Conservation (phyloP, 306 rosid genomes). For the Dryas drummondii region DNA sequence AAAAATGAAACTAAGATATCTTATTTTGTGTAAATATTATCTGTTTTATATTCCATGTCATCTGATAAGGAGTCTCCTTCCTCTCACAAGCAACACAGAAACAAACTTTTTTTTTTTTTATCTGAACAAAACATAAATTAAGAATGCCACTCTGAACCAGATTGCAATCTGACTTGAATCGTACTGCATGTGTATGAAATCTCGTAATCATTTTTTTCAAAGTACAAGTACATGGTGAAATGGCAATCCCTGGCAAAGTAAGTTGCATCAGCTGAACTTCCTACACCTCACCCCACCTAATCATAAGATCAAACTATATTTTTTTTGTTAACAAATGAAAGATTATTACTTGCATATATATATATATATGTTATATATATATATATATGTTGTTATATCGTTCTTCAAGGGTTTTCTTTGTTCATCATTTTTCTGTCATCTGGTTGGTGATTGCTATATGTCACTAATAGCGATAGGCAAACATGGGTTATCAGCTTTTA, state of each 20-base stretch:
- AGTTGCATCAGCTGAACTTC: not conserved
- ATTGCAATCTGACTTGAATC: not conserved
- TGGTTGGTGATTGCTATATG: no score
- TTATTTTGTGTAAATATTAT: not conserved
- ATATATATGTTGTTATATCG: no score
- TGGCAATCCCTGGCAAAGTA: not conserved
- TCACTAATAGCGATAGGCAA: not conserved
- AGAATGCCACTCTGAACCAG: not conserved
- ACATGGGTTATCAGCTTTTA: not conserved
- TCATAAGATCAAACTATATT: no score
- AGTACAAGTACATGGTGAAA: not conserved
- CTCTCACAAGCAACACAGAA: not conserved
- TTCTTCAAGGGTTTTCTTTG: no score
- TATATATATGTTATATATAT: no score
- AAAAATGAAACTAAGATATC: not conserved
- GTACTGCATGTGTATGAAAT: not conserved
- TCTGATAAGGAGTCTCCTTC: not conserved
- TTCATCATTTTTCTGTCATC: no score
- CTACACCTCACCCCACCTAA: not conserved
- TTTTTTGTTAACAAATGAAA: no score
- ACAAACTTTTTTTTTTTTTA: no score
- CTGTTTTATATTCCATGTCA: not conserved
- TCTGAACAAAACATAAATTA: not conserved
- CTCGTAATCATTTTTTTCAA: not conserved
- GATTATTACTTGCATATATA: no score